A percentile compares a stretch with the other conserved stretches of the same genome.
phyloP scores from a whole-genome alignment of 768 basidiomycete genomes.

The Suillus luteus region DNA sequence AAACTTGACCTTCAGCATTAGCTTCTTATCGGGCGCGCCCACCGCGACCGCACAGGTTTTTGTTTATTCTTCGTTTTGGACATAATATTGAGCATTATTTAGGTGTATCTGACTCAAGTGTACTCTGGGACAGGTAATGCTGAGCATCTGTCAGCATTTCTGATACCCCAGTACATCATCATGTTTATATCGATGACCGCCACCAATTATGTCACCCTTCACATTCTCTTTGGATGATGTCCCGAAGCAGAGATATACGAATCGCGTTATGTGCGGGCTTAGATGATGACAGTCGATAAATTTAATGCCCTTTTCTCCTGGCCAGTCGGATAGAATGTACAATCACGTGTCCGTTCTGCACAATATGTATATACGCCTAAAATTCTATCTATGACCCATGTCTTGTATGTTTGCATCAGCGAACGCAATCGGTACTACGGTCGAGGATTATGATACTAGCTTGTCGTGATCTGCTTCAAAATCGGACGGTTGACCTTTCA shows the following conservation, averaged over 20 bases:
- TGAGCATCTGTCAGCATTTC: conserved; percentile 60
- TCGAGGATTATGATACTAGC: not conserved
- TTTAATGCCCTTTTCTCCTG: not conserved
- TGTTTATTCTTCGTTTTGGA: conserved; percentile 3
- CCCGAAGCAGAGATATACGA: no score
- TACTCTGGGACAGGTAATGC: conserved; percentile 67
- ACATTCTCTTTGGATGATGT: conserved; percentile 35
- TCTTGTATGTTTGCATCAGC: not conserved
- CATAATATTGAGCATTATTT: not conserved
- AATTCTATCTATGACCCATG: not conserved
- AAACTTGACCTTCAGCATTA: conserved; percentile 22
- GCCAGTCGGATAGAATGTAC: not conserved
- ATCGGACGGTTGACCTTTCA: not conserved
- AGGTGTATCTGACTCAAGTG: conserved; percentile 67
- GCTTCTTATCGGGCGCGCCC: conserved; percentile 62
- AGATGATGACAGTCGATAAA: not conserved
- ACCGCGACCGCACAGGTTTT: conserved; percentile 60
- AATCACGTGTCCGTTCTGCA: not conserved
- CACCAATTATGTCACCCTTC: conserved; percentile 39
- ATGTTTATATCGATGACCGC: conserved; percentile 41
- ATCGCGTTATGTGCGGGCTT: not conserved
- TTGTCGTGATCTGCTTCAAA: not conserved
- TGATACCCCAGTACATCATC: conserved; percentile 57
- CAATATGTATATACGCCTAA: not conserved
- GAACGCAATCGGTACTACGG: not conserved